Base-by-base conservation (phyloP, 441 rosid genomes). In the Daphne laureola region DNA sequence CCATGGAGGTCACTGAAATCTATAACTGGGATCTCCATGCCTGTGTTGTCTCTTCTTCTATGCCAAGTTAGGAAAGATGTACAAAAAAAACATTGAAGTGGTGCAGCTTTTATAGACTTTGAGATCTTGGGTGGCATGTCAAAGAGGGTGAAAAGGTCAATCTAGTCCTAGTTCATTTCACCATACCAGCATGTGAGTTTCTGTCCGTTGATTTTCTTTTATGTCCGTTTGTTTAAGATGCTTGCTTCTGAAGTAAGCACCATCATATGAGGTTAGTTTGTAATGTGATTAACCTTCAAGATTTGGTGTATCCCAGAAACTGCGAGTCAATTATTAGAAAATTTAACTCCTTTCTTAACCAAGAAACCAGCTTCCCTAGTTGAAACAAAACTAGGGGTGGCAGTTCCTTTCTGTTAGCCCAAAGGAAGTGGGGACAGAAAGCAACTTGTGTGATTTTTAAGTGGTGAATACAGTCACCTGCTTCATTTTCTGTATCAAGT, bases 11-110 rank as follows among this genome's bases (percentile, higher is more conserved):
- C 78, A 49, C 72, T 66, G 44, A 88, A 70, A 76, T 86, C 81
- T 18, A 91, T 79, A 51, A 77, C 53, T 8, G 91, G 93, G 59
- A 84, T 78, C 73, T 77, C 87, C 86, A 84, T 84, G 38, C 51
- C 61, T 59, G 31, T 55, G 31, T 55, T 61, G 62, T 56, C 61
- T 40, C 12, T 50, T 44, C 25, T 41, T 23, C 17, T 43, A 38
- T 51, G 53, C 49, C 8, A 60, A 45, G 2, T 2, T 31, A 31
- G 38, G 38, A n/a, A n/a, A n/a, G n/a, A 31, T 31, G 35, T 63
- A 62, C 52, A 44, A 40, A 60, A 38, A 38, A 14, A 62, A 43
- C 23, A 21, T 63, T 12, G 58, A 41, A 43, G 40, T 48, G 17
- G 62, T 56, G 17, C 62, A 64, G 74, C 70, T 71, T 76, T 64